Evolutionary conservation across 2,329 filamentous ascomycete species (phyloP), one percentile per base, ranked within the genome.

Genomic region (Colletotrichum kahawae): DNA sequence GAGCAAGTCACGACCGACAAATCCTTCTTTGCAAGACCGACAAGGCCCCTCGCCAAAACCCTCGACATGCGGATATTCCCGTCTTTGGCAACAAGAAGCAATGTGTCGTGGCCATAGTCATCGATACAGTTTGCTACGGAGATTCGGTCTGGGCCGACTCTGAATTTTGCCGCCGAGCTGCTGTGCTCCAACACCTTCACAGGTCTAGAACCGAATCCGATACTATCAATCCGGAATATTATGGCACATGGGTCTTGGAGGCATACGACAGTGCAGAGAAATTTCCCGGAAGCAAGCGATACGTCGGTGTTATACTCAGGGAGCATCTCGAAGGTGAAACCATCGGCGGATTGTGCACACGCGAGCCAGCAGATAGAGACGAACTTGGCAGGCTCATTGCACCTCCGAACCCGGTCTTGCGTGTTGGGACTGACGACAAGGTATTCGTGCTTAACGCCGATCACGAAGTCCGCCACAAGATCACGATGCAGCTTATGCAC

Each of bases 341-440:
- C 38, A 48, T 48, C 12, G 1, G 18, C 9, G 9, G 38, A 12
- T 48, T 48, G 38, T 48, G 38, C 18, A 2, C 3, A 1, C 38
- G 38, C 9, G 38, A 43, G n/a, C n/a, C n/a, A 43, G 18, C 6
- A 10, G 18, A 43, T n/a, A 0, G 6, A 0, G 38, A 43, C 0
- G 38, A 2, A n/a, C 1, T 43, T 18, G 38, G 38, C 38, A 48
- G 3, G 38, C 38, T 48, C 1, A 48, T 0, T n/a, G 38, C 1
- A n/a, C 38, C 0, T 43, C 0, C 18, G 5, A 43, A 48, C 38
- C 18, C 18, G 0, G 38, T 48, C 1, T 4, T 48, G 1, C 38
- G 38, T 48, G 0, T 0, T 12, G 5, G 0, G 1, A 12, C 18
- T 1, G 9, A 48, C 0, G 18, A 18, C 18, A 1, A 1, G 12